These are phyloP conservation scores for Glaciozyma martinii DNA, from an alignment of 768 basidiomycete genomes.

Conservation along the genomic window DNA sequence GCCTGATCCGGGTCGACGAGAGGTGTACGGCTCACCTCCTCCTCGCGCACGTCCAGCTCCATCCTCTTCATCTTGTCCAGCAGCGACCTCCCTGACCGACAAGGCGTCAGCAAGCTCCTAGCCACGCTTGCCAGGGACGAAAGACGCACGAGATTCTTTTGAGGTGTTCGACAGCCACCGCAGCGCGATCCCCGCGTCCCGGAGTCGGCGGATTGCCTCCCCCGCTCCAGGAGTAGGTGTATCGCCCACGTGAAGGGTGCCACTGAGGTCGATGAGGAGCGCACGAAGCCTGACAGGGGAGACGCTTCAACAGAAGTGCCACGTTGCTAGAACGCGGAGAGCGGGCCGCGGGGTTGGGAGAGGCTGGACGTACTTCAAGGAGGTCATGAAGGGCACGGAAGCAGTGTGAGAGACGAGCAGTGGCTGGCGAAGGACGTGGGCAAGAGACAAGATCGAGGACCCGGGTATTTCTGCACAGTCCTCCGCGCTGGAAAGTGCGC, in stretches of 20 bases:
- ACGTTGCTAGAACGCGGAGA: not conserved
- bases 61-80: conserved; percentile 45
- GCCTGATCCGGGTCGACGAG: too few species aligned
- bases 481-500: too few species aligned
- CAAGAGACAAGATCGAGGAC: too few species aligned
- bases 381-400: too few species aligned
- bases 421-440: too few species aligned
- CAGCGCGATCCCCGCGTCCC: conserved; percentile 38
- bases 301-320: not conserved
- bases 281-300: not conserved
- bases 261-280: conserved; percentile 53
- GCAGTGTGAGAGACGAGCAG: too few species aligned
- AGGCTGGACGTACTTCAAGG: not conserved
- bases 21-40: conserved; percentile 40
- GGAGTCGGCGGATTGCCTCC: conserved; percentile 42
- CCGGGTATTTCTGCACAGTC: too few species aligned
- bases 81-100: conserved; percentile 36
- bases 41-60: conserved; percentile 46
- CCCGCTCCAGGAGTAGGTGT: conserved; percentile 48
- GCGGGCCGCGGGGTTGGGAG: not conserved
- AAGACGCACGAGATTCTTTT: conserved; percentile 48
- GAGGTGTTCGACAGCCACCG: conserved; percentile 61
- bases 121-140: too few species aligned
- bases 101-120: not conserved
- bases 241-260: conserved; percentile 54